A percentile compares a stretch with the other conserved stretches of the same genome.
Conservation (phyloP, 768 basidiomycete genomes). For the Suillus variegatus region DNA sequence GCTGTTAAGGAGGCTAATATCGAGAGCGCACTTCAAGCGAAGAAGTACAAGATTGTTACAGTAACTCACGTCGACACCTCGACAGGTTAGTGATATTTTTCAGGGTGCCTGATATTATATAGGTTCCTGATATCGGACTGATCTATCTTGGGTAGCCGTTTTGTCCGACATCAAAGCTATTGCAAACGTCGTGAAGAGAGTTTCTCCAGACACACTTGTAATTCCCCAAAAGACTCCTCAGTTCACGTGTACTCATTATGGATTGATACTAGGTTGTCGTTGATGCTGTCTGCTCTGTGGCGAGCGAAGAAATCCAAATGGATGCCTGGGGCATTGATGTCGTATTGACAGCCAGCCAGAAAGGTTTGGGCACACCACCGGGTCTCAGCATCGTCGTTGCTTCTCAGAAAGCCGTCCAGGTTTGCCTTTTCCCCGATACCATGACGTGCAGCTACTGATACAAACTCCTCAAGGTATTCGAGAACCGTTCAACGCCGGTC, state of each 20-base stretch:
- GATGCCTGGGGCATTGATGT: conserved; percentile 94
- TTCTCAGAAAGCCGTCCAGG: conserved; percentile 77
- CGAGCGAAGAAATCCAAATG: conserved; percentile 92
- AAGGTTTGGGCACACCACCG: conserved; percentile 92
- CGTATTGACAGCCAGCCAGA: conserved; percentile 84
- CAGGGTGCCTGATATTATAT: not conserved
- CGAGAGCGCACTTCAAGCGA: conserved; percentile 67
- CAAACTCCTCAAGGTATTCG: conserved; percentile 46
- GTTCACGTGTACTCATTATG: not conserved
- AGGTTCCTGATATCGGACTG: not conserved
- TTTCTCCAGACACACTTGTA: conserved; percentile 87
- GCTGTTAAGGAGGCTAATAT: conserved; percentile 62
- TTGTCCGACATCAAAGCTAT: conserved; percentile 82
- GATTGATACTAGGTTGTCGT: conserved; percentile 58
- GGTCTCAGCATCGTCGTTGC: conserved; percentile 87
- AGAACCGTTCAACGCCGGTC: conserved; percentile 62
- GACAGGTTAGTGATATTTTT: conserved; percentile 50
- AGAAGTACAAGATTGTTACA: conserved; percentile 87
- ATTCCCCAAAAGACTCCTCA: conserved; percentile 7
- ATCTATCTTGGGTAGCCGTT: conserved; percentile 53
- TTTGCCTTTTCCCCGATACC: conserved; percentile 17
- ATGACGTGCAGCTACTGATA: not conserved
- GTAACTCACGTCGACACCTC: conserved; percentile 97
- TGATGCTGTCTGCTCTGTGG: conserved; percentile 97
- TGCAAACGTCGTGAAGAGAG: conserved; percentile 65